Conservation (phyloP, 2,329 filamentous ascomycete genomes). For the Thelonectria rubi region DNA sequence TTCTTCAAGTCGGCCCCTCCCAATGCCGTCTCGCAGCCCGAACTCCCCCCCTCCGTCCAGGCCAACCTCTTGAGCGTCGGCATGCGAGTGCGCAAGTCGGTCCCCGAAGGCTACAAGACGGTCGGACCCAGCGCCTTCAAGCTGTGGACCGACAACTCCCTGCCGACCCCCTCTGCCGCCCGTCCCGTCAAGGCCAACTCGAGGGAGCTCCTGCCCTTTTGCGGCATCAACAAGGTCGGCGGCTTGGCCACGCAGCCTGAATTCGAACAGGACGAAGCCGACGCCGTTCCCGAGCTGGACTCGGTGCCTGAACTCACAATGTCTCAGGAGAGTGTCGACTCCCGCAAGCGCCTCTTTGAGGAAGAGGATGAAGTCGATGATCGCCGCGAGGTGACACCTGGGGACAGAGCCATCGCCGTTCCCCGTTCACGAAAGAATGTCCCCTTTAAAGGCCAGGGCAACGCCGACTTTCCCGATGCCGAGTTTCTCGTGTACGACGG, state of each 20-base stretch:
- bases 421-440: constrained; percentile 50
- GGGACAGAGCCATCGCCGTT: constrained; percentile 59
- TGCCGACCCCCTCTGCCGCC: constrained; percentile 22
- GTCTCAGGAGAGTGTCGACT: constrained; percentile 60
- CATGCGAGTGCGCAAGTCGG: constrained; percentile 92
- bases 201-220: constrained; percentile 80
- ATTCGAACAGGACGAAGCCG: constrained; percentile 37
- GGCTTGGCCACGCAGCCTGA: constrained; percentile 70
- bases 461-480: constrained; percentile 74
- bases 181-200: constrained; percentile 42
- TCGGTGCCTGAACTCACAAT: constrained; percentile 60
- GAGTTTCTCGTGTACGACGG: constrained; percentile 65
- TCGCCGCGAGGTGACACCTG: constrained; percentile 50
- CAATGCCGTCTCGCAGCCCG: constrained; percentile 50
- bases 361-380: constrained; percentile 51
- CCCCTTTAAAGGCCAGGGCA: constrained; percentile 53
- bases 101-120: constrained; percentile 94
- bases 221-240: constrained; percentile 80
- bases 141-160: constrained; percentile 56
- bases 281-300: constrained; percentile 48
- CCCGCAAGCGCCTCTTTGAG: constrained; percentile 60
- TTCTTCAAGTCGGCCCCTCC: constrained; percentile 61
- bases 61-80: constrained; percentile 88
- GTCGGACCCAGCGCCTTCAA: constrained; percentile 58
- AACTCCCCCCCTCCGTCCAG: constrained; percentile 73